Percentiles rank a stretch among this genome's conserved stretches.
phyloP scores from a whole-genome alignment of 2,329 filamentous ascomycete genomes.

The Fusarium haematococcum region DNA sequence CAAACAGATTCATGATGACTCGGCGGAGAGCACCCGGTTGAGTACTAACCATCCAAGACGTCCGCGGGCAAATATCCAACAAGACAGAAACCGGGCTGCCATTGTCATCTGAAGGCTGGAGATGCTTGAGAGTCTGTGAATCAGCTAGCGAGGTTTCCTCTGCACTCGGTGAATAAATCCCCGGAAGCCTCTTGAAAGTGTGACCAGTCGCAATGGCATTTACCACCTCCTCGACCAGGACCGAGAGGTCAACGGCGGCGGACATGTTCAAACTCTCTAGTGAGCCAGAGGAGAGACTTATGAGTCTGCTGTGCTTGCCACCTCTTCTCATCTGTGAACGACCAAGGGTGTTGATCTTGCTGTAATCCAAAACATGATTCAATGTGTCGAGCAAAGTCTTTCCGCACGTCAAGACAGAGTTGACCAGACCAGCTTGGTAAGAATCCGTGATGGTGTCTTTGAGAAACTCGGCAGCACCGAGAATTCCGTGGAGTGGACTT shows the following conservation, averaged over 20 bases:
- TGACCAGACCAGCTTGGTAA: slow-evolving; percentile 57
- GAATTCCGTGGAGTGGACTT: slow-evolving; percentile 67
- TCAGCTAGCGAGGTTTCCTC: not conserved
- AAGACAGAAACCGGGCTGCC: slow-evolving; percentile 57
- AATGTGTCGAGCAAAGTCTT: slow-evolving; percentile 62
- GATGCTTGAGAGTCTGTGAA: not conserved
- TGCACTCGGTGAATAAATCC: not conserved
- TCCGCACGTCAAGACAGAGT: slow-evolving; percentile 59
- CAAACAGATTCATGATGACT: slow-evolving; percentile 72
- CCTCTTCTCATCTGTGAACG: slow-evolving; percentile 40
- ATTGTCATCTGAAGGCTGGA: not conserved
- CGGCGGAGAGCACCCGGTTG: slow-evolving; percentile 64
- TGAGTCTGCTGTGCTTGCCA: slow-evolving; percentile 35
- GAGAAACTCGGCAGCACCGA: slow-evolving; percentile 64
- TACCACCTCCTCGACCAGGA: slow-evolving; percentile 53
- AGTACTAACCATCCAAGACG: slow-evolving; percentile 63
- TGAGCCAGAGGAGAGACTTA: slow-evolving; percentile 42
- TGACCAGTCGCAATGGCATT: slow-evolving; percentile 55
- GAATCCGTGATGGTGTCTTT: slow-evolving; percentile 54
- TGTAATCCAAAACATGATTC: slow-evolving; percentile 61
- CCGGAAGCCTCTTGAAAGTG: slow-evolving; percentile 47
- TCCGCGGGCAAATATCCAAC: slow-evolving; percentile 60
- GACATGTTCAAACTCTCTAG: slow-evolving; percentile 49
- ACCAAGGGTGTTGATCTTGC: slow-evolving; percentile 53
- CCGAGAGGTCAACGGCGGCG: slow-evolving; percentile 47